Conservation (phyloP, 768 basidiomycete genomes). For the Phaffia australis region DNA sequence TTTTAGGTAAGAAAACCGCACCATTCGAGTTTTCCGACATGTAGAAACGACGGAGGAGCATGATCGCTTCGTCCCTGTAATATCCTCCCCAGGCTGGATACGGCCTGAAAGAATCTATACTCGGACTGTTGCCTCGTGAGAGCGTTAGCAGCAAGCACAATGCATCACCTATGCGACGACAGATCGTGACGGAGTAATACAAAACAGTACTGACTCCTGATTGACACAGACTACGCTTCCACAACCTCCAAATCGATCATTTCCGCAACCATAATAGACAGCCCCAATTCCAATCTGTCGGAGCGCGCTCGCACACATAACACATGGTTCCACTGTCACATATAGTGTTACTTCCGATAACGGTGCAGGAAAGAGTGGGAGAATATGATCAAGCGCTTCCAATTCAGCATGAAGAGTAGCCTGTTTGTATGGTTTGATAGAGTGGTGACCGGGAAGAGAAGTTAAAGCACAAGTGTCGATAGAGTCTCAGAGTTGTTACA, state of each 20-base stretch:
- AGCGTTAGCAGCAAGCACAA: neutral
- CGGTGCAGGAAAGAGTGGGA: conserved; percentile 55
- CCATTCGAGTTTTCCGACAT: conserved; percentile 88
- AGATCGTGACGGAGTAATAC: neutral
- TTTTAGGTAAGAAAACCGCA: conserved; percentile 37
- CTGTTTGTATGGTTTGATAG: conserved; percentile 41
- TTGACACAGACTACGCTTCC: conserved; percentile 89
- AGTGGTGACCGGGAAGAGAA: neutral
- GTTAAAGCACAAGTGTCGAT: neutral
- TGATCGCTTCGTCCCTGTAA: conserved; percentile 69
- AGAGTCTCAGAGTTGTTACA: neutral
- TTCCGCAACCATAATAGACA: conserved; percentile 86
- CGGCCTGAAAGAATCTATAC: conserved; percentile 29
- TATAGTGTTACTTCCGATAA: conserved; percentile 74
- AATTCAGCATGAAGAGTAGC: conserved; percentile 95
- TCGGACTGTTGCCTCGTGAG: neutral
- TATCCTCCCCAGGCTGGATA: conserved; percentile 69
- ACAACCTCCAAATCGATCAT: conserved; percentile 93
- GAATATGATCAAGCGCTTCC: conserved; percentile 83
- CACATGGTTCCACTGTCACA: conserved; percentile 97
- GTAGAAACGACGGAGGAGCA: conserved; percentile 77
- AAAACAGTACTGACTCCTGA: conserved; percentile 44
- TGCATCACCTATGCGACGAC: neutral
- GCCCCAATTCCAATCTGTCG: conserved; percentile 82
- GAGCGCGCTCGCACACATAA: conserved; percentile 96